Percentiles rank a stretch among this genome's conserved stretches.
Conservation (phyloP, 2,329 filamentous ascomycete genomes). For the Amauroascus niger region DNA sequence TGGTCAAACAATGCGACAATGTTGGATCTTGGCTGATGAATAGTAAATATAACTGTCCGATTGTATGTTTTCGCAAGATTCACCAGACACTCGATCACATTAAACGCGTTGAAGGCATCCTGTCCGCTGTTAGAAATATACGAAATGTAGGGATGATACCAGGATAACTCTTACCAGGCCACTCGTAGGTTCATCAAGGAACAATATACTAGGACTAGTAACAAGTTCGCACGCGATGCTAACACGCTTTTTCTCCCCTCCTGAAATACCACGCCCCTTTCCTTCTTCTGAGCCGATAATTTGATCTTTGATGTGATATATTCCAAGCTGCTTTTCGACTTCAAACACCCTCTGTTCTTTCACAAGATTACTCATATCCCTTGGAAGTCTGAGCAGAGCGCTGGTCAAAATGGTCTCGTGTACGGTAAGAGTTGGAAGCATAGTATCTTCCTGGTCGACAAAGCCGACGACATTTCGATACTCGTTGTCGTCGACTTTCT, state of each 20-base stretch:
- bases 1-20: constrained; percentile 96
- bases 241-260: constrained; percentile 90
- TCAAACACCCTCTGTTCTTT: constrained; percentile 89
- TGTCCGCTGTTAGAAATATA: constrained; percentile 17
- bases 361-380: constrained; percentile 74
- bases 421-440: constrained; percentile 89
- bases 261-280: constrained; percentile 87
- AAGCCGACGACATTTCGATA: constrained; percentile 92
- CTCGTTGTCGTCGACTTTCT: constrained; percentile 72
- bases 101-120: constrained; percentile 96
- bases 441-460: constrained; percentile 95
- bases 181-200: constrained; percentile 93
- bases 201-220: constrained; percentile 92
- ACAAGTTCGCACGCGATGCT: constrained; percentile 96
- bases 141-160: constrained; percentile 45
- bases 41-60: constrained; percentile 94
- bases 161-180: constrained; percentile 73
- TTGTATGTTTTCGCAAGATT: constrained; percentile 94
- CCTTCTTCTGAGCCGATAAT: constrained; percentile 94
- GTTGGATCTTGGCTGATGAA: constrained; percentile 94
- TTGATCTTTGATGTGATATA: constrained; percentile 86
- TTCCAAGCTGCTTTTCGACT: constrained; percentile 91
- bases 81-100: constrained; percentile 91
- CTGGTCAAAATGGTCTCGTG: constrained; percentile 97
- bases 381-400: constrained; percentile 80